A percentile compares a stretch with the other conserved stretches of the same genome.
phyloP scores from a whole-genome alignment of 1,139 yeast genomes.

The Wickerhamiella infanticola region DNA sequence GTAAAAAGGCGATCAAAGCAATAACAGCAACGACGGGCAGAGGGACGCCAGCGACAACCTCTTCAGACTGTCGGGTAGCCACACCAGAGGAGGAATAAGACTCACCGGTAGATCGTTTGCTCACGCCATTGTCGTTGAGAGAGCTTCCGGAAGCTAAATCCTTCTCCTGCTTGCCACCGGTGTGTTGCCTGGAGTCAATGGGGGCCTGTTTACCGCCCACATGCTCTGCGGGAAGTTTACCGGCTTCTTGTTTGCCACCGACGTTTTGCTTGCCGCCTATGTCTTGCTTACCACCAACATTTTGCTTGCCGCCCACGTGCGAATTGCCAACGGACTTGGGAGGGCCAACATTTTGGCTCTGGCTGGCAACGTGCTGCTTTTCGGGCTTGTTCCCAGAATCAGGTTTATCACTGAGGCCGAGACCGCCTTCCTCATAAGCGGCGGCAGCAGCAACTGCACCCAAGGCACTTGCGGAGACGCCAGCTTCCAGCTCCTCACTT shows the following conservation, averaged over 20 bases:
- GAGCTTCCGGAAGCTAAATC: background rate
- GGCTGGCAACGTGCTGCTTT: background rate
- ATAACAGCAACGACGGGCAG: slow-evolving; percentile 36
- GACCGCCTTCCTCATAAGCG: background rate
- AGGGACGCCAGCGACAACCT: slow-evolving; percentile 23
- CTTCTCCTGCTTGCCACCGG: background rate
- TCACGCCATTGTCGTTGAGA: background rate
- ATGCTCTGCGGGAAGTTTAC: background rate
- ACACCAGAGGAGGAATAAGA: background rate
- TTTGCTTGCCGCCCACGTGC: background rate
- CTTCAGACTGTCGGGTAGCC: slow-evolving; percentile 4
- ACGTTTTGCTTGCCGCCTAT: background rate
- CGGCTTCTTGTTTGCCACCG: background rate
- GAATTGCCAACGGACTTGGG: background rate
- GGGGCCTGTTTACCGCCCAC: slow-evolving; percentile 1
- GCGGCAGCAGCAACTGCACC: background rate
- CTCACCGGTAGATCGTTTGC: background rate
- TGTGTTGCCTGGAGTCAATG: background rate
- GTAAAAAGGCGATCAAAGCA: slow-evolving; percentile 40
- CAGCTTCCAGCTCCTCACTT: background rate
- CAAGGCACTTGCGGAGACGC: background rate
- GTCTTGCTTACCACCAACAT: background rate
- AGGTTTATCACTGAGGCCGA: background rate
- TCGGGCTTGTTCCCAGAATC: background rate
- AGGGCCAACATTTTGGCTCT: background rate